phyloP scores from a whole-genome alignment of 148 eudicot species.

The Amaranthus cruentus region DNA sequence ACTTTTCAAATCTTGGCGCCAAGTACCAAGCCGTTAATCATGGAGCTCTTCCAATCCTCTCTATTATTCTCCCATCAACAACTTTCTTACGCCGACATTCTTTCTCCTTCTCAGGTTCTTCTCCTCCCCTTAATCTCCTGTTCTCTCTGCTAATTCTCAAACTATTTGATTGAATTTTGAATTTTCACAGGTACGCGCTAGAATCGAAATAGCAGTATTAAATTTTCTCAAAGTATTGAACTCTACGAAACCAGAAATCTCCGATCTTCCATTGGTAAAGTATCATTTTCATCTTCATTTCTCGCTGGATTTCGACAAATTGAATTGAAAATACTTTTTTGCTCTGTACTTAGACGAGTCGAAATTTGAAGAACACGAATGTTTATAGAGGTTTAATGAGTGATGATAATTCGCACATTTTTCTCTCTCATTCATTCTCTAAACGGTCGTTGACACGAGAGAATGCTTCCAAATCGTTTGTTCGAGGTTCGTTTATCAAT shows the following conservation, averaged over 20 bases:
- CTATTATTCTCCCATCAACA: constrained; percentile 80
- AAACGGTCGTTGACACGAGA: constrained; percentile 67
- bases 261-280: constrained; percentile 71
- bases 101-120: constrained; percentile 56
- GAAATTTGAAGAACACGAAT: constrained; percentile 33
- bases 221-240: constrained; percentile 60
- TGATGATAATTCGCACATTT: constrained; percentile 61
- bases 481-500: constrained; percentile 49
- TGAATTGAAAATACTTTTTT: not conserved
- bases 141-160: not conserved
- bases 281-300: not conserved
- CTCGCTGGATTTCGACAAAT: constrained; percentile 4
- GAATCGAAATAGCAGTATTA: constrained; percentile 87
- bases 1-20: too few relatives aligned
- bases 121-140: not conserved
- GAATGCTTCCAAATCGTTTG: constrained; percentile 67
- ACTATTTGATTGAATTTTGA: not conserved
- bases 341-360: constrained; percentile 21
- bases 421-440: constrained; percentile 63
- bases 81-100: constrained; percentile 85
- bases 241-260: constrained; percentile 61
- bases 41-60: constrained; percentile 50
- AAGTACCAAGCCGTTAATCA: too few relatives aligned
- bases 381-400: constrained; percentile 60
- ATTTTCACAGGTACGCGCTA: constrained; percentile 58